phyloP scores from a whole-genome alignment of 2,329 filamentous ascomycete species.

The Dactylellina leptospora region DNA sequence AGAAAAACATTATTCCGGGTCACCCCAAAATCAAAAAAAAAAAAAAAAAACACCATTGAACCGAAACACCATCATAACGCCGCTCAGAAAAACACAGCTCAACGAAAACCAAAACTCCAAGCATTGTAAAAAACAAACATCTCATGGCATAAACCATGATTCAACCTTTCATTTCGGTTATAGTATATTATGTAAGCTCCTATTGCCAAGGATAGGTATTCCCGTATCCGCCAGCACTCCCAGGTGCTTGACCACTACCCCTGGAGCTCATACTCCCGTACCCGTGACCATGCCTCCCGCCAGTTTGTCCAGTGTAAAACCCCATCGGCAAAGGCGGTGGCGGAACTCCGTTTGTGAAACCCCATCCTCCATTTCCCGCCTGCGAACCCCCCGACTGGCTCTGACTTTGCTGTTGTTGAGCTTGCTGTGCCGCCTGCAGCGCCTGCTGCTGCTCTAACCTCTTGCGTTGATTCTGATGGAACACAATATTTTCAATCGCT shows the following conservation, averaged over 20 bases:
- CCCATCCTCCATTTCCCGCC: conserved; percentile 45
- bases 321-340: conserved; percentile 46
- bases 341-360: conserved; percentile 35
- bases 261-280: conserved; percentile 51
- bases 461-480: conserved; percentile 43
- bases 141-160: too few relatives aligned
- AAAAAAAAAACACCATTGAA: not conserved
- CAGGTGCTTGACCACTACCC: conserved; percentile 36
- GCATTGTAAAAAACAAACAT: too few relatives aligned
- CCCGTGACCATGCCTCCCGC: conserved; percentile 34
- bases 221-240: conserved; percentile 32
- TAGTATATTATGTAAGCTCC: too few relatives aligned
- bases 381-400: conserved; percentile 28
- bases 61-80: not conserved
- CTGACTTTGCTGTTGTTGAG: conserved; percentile 12
- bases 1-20: not conserved
- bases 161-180: too few relatives aligned
- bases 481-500: conserved; percentile 40
- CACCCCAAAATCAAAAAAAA: not conserved
- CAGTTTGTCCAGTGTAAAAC: conserved; percentile 47
- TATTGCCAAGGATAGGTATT: conserved; percentile 48
- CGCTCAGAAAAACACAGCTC: not conserved
- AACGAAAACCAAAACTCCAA: not conserved
- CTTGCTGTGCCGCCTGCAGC: conserved; percentile 16
- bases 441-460: conserved; percentile 28